Base-by-base conservation (phyloP, 2,329 filamentous ascomycete species). In the Venturia carpophila region DNA sequence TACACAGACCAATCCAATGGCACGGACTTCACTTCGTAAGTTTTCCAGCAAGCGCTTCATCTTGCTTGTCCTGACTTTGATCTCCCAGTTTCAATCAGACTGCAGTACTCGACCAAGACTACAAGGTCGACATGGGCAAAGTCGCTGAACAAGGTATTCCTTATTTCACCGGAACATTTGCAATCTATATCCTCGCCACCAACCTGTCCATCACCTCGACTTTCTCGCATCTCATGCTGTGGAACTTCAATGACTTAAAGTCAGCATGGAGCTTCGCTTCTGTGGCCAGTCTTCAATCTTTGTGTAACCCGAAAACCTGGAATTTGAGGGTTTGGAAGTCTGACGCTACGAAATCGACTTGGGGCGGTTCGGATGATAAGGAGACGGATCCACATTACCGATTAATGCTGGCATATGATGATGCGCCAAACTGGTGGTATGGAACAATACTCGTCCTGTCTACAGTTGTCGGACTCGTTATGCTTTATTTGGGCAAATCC, bases 221-320 rank as follows among this genome's bases (percentile, higher is more conserved):
- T n/a, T 55, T 66, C 13, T 56, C 42, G 7, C 67, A 68, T n/a
- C 11, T 69, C 6, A 43, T 69, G 37, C 19, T 67, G 37, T 67
- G 66, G 67, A 67, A 68, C 30, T 68, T 55, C 24, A 7, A 64
- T 15, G 77, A 79, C 37, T 68, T 81, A 39, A 76, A 76, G 56
- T 67, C 69, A 30, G 73, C 70, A 1, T 79, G 76, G 68, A 64
- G 68, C 4, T 74, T 69, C 65, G 67, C 69, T 1, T 69, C 63
- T 39, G 71, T 62, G 13, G 63, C 47, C 11, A 72, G 70, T 60
- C 66, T 71, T 1, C 66, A 67, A n/a, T 69, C 68, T 30, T 62
- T 70, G n/a, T 39, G 42, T 19, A 52, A 42, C 5, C 63, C 66
- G 3, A 66, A 62, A 9, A 27, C n/a, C 6, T 61, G 58, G 58